Percentiles rank a stretch among this genome's conserved stretches.
Evolutionary conservation across 768 basidiomycete species (phyloP).

Genomic region (Coprinopsis cinerea): DNA sequence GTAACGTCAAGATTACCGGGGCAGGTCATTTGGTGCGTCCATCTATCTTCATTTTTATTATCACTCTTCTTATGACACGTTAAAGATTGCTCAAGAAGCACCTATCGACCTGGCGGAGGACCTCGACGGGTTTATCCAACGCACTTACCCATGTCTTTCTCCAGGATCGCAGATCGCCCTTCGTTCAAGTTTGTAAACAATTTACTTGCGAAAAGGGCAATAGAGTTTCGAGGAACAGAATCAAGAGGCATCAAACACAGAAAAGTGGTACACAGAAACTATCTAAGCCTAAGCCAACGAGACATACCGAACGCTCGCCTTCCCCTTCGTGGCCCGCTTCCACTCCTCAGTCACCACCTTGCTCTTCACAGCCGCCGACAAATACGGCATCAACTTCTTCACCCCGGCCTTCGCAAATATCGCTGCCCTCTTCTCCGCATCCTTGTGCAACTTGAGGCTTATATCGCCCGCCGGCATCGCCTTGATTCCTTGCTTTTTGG

Average conservation of each 20-base stretch:
- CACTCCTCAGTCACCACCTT: too few species aligned
- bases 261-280: too few species aligned
- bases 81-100: constrained; percentile 37
- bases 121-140: constrained; percentile 11
- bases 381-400: too few species aligned
- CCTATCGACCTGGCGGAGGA: constrained; percentile 25
- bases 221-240: background rate
- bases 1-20: constrained; percentile 31
- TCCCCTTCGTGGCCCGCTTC: too few species aligned
- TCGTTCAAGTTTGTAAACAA: background rate
- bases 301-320: too few species aligned
- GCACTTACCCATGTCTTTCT: constrained; percentile 7
- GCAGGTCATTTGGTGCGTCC: constrained; percentile 39
- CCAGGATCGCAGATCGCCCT: background rate
- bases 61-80: background rate
- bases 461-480: background rate
- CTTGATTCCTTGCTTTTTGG: background rate
- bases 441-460: background rate
- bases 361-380: too few species aligned
- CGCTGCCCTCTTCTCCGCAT: too few species aligned
- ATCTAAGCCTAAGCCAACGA: too few species aligned
- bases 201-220: background rate
- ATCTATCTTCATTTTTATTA: background rate
- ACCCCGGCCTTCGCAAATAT: too few species aligned
- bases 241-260: background rate